Evolutionary conservation across 2,329 filamentous ascomycete species (phyloP).

Genomic region (Neonectria ditissima): DNA sequence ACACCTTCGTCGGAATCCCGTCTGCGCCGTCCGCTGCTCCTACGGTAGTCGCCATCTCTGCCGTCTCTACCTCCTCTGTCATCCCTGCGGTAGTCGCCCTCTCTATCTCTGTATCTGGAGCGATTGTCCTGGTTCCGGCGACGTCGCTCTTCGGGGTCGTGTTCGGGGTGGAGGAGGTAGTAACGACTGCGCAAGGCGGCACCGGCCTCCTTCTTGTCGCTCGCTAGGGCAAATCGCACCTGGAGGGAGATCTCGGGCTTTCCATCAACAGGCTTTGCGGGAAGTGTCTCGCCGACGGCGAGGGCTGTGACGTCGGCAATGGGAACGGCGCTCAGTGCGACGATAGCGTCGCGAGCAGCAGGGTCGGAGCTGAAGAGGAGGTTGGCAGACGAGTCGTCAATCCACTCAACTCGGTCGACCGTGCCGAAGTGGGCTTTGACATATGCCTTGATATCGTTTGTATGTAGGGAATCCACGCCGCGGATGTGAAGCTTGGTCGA

Average conservation of each 20-base stretch:
- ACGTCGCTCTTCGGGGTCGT: conserved; percentile 81
- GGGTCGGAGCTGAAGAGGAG: conserved; percentile 75
- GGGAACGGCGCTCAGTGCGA: conserved; percentile 63
- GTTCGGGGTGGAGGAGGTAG: conserved; percentile 91
- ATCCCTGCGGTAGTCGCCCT: conserved; percentile 49
- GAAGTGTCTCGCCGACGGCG: conserved; percentile 72
- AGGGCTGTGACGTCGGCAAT: conserved; percentile 66
- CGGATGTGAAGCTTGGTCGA: conserved; percentile 81
- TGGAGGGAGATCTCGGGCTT: conserved; percentile 77
- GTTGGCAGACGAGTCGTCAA: conserved; percentile 93
- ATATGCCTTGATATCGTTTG: conserved; percentile 82
- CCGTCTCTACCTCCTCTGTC: conserved; percentile 36
- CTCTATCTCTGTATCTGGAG: conserved; percentile 74
- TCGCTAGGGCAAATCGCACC: conserved; percentile 78
- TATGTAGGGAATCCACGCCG: conserved; percentile 85
- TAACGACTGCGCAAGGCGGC: conserved; percentile 87
- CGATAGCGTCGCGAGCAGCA: conserved; percentile 65
- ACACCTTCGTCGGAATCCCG: conserved; percentile 60
- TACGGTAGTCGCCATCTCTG: conserved; percentile 41
- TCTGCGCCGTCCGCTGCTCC: conserved; percentile 55
- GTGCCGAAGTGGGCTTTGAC: conserved; percentile 73
- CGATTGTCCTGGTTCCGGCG: conserved; percentile 67
- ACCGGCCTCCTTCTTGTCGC: conserved; percentile 83
- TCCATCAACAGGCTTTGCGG: conserved; percentile 75
- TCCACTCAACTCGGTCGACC: conserved; percentile 84